Percentiles rank a stretch among this genome's conserved stretches.
phyloP scores from a whole-genome alignment of 352 stramenopile species.

The Ophiocytium majus region DNA sequence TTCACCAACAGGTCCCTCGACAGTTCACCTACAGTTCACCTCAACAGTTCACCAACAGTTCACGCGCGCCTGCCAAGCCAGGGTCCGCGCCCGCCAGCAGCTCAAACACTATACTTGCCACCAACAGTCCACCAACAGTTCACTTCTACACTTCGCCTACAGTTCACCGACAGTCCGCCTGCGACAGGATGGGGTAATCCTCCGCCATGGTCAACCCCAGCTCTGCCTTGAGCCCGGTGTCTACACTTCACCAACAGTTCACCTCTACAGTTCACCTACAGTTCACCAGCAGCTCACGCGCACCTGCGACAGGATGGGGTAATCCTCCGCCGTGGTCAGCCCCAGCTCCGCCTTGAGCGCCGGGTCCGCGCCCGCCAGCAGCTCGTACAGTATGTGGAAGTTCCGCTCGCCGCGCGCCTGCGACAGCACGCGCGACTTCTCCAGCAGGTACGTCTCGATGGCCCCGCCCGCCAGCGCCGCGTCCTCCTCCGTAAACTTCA shows the following conservation, averaged over 20 bases:
- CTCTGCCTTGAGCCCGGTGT: neutral
- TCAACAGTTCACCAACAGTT: no score
- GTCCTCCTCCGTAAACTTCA: neutral
- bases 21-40: no score
- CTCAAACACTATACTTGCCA: slow-evolving; percentile 99
- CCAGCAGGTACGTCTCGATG: slow-evolving; percentile 85
- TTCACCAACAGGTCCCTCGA: no score
- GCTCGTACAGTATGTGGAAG: slow-evolving; percentile 98
- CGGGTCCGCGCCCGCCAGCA: slow-evolving; percentile 71
- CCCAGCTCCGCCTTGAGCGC: neutral
- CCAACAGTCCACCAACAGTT: no score
- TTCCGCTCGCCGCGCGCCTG: slow-evolving; percentile 92
- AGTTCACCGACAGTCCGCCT: no score
- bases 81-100: slow-evolving; percentile 76
- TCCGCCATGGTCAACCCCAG: slow-evolving; percentile 65
- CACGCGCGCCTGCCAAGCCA: no score
- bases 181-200: slow-evolving; percentile 73
- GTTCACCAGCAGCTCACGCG: no score
- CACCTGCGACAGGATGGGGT: slow-evolving; percentile 66
- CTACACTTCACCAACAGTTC: slow-evolving; percentile 83
- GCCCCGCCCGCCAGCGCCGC: slow-evolving; percentile 20
- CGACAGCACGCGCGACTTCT: slow-evolving; percentile 92
- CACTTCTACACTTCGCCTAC: no score
- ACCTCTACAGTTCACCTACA: no score
- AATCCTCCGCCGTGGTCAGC: slow-evolving; percentile 73